These are phyloP conservation scores for Cladorrhinum samala DNA, from an alignment of 495 filamentous ascomycete species.

Conservation along the genomic window DNA sequence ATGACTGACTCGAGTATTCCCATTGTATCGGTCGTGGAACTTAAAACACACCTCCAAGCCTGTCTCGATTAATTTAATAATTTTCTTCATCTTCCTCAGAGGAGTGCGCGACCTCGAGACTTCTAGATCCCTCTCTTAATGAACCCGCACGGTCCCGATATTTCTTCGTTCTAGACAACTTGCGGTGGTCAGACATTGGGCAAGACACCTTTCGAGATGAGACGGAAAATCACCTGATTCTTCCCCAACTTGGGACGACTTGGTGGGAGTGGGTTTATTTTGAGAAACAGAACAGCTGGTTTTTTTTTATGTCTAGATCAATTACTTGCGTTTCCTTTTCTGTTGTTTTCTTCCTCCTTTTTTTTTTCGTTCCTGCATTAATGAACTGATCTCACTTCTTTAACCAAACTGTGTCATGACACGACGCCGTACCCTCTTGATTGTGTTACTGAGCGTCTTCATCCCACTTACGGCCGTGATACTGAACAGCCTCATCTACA, in stretches of 20 bases:
- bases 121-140: background rate
- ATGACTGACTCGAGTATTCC: background rate
- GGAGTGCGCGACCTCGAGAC: background rate
- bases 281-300: too few species aligned
- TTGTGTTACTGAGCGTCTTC: conserved; percentile 11
- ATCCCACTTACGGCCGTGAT: conserved; percentile 15
- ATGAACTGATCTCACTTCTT: background rate
- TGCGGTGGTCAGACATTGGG: background rate
- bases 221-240: conserved; percentile 9
- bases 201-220: conserved; percentile 9
- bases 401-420: conserved; percentile 8
- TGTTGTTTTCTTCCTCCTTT: background rate
- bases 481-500: conserved; percentile 7
- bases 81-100: too few species aligned
- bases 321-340: background rate
- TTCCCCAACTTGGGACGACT: background rate
- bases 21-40: background rate
- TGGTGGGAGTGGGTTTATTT: too few species aligned
- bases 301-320: too few species aligned
- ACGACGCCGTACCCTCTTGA: conserved; percentile 5
- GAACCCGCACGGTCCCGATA: background rate
- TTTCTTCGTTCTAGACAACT: background rate
- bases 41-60: too few species aligned
- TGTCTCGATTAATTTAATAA: too few species aligned
- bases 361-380: background rate